phyloP scores from a whole-genome alignment of 352 stramenopile genomes.

The Saprolegnia parasitica region DNA sequence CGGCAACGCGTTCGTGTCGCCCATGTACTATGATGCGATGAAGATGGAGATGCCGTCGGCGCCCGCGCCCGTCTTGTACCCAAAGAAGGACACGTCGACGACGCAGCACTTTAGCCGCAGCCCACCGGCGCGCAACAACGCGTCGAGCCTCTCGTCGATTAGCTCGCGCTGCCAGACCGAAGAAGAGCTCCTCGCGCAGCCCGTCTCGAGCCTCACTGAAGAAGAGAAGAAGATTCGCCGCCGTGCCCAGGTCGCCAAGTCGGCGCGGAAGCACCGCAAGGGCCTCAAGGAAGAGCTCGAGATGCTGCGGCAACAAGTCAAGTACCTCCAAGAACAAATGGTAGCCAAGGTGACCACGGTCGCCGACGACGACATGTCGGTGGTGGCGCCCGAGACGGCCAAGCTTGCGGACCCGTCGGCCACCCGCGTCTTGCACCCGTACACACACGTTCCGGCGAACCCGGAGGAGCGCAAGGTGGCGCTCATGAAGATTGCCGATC shows the following conservation, averaged over 20 bases:
- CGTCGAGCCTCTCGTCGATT: constrained; percentile 13
- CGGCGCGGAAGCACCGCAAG: constrained; percentile 70
- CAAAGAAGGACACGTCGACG: not conserved
- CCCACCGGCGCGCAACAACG: not conserved
- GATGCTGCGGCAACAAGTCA: constrained; percentile 62
- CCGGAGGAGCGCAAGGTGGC: constrained; percentile 47
- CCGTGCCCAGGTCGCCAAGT: constrained; percentile 77
- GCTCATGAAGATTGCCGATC: constrained; percentile 51
- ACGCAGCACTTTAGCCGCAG: constrained; percentile 1
- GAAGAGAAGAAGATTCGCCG: constrained; percentile 79
- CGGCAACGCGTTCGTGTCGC: not conserved
- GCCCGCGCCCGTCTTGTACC: not conserved
- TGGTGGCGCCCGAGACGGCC: not conserved
- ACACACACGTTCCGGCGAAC: constrained; percentile 31
- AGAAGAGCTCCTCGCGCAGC: constrained; percentile 73
- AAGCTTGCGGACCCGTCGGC: not conserved
- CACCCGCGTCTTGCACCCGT: constrained; percentile 1
- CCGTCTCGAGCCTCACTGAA: constrained; percentile 75
- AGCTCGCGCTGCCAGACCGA: constrained; percentile 27
- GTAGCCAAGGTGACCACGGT: constrained; percentile 30
- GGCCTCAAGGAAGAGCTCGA: constrained; percentile 59
- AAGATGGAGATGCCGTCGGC: constrained; percentile 16
- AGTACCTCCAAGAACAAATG: constrained; percentile 77
- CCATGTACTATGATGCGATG: constrained; percentile 18
- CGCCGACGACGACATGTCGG: constrained; percentile 35